Evolutionary conservation across 345 rosid genomes (phyloP).

Genomic region (Aethionema arabicum): DNA sequence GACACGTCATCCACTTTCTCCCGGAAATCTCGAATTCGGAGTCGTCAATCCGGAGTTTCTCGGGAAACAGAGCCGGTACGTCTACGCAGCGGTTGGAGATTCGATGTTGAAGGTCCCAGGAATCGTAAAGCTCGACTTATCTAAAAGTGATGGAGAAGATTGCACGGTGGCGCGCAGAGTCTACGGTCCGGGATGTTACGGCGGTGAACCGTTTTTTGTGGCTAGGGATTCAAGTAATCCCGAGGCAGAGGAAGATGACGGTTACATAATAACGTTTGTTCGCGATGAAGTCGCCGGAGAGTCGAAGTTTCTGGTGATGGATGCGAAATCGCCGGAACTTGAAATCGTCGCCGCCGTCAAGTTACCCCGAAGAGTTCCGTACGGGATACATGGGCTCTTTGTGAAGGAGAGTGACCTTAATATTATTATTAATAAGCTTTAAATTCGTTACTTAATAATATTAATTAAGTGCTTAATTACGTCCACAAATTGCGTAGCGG

Average conservation of each 20-base stretch:
- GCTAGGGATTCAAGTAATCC: constrained; percentile 29
- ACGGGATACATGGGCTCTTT: constrained; percentile 38
- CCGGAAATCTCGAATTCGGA: constrained; percentile 37
- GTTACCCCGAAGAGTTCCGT: constrained; percentile 42
- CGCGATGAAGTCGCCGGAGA: constrained; percentile 33
- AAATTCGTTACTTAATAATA: background rate
- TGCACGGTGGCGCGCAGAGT: constrained; percentile 39
- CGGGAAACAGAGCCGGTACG: constrained; percentile 27
- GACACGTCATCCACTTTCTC: constrained; percentile 39
- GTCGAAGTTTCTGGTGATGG: constrained; percentile 43
- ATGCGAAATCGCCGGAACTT: constrained; percentile 40
- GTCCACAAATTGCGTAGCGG: background rate
- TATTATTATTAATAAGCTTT: constrained; percentile 24
- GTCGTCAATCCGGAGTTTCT: constrained; percentile 36
- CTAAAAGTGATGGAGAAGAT: constrained; percentile 23
- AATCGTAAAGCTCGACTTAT: constrained; percentile 36
- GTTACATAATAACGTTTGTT: constrained; percentile 37
- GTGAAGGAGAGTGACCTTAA: constrained; percentile 37
- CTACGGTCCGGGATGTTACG: constrained; percentile 38
- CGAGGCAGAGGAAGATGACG: constrained; percentile 42
- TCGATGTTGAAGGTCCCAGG: constrained; percentile 41
- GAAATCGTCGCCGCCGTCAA: constrained; percentile 33
- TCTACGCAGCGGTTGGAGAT: constrained; percentile 41
- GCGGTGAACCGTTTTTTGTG: constrained; percentile 42
- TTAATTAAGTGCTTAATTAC: constrained; percentile 25